Evolutionary conservation across 108 stramenopile species (phyloP).

Genomic region (Asterionellopsis glacialis): DNA sequence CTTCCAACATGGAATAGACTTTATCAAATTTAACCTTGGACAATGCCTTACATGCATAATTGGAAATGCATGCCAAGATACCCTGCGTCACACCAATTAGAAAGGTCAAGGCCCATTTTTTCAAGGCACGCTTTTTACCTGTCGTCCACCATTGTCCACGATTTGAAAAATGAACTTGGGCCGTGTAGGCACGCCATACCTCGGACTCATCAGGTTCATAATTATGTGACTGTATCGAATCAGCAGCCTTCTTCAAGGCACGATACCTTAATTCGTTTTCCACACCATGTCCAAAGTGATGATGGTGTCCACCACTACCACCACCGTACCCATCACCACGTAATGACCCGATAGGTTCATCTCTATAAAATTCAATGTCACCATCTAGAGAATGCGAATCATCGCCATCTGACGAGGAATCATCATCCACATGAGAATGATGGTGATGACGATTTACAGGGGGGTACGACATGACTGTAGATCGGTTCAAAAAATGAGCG

Average conservation of each 20-base stretch:
- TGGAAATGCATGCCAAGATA: constrained; percentile 62
- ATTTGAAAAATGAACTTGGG: constrained; percentile 78
- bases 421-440: no score
- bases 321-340: constrained; percentile 45
- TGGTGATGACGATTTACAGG: no score
- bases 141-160: constrained; percentile 93
- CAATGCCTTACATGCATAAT: constrained; percentile 42
- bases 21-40: constrained; percentile 58
- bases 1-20: constrained; percentile 63
- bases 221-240: constrained; percentile 68
- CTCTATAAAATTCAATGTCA: no score
- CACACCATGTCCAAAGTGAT: no score
- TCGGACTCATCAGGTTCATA: constrained; percentile 89
- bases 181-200: constrained; percentile 81
- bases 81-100: constrained; percentile 78
- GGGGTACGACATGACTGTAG: no score
- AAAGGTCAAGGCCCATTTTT: constrained; percentile 80
- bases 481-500: no score
- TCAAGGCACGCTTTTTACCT: constrained; percentile 66
- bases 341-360: constrained; percentile 20
- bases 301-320: no score
- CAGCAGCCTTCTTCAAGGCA: background rate
- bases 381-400: no score
- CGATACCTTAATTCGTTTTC: background rate
- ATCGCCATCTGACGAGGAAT: no score